These are phyloP conservation scores for Corchorus capsularis DNA, from an alignment of 345 rosid genomes.

Conservation along the genomic window DNA sequence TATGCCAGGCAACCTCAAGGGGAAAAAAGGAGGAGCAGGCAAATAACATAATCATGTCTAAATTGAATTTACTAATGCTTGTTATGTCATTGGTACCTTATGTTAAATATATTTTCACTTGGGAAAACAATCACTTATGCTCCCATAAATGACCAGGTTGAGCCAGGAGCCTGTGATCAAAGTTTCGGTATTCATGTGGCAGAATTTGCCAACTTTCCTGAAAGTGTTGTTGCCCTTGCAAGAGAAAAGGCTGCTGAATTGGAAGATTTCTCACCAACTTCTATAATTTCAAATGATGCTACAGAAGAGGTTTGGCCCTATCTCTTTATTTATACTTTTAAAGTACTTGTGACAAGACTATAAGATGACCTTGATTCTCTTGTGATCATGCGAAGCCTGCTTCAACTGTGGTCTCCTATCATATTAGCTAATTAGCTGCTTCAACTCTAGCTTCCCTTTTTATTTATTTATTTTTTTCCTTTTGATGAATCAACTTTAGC, in stretches of 20 bases:
- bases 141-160: conserved; percentile 52
- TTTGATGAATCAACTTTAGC: not conserved
- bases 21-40: not conserved
- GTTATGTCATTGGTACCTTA: not conserved
- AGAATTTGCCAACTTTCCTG: conserved; percentile 95
- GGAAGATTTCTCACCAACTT: conserved; percentile 85
- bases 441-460: not conserved
- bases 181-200: conserved; percentile 99
- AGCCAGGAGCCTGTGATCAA: conserved; percentile 96
- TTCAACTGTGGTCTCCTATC: not conserved
- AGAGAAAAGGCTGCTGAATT: conserved; percentile 95
- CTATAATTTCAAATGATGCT: conserved; percentile 45
- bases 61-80: not conserved
- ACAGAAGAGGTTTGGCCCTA: conserved; percentile 42
- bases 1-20: not conserved
- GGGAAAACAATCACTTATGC: conserved; percentile 1
- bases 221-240: conserved; percentile 87
- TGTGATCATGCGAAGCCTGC: conserved; percentile 1
- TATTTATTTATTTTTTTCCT: not conserved
- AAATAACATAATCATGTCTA: not conserved
- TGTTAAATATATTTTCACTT: not conserved
- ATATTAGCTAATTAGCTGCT: not conserved
- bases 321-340: not conserved
- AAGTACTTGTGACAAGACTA: not conserved
- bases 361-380: not conserved